Evolutionary conservation across 2,329 filamentous ascomycete species (phyloP), one percentile per base, ranked within the genome.

Genomic region (Fusarium staphyleae): DNA sequence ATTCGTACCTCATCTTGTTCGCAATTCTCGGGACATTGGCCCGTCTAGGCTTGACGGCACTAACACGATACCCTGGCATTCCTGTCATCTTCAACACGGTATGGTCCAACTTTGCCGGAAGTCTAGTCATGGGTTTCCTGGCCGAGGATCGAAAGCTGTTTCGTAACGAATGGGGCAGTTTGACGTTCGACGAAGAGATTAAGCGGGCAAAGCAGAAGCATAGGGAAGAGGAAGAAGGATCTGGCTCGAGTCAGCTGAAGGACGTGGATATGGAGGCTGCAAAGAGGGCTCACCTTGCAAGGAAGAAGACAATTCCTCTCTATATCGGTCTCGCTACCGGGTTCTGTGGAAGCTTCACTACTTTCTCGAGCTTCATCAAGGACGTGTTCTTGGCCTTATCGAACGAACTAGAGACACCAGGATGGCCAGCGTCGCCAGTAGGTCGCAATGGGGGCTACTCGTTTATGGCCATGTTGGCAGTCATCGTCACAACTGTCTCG

Each of bases 271-370:
- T 79, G 4, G 70, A 71, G 6, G 75, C 78, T 3, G 78, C 78
- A 4, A 82, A 80, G 63, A 83, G 87, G 67, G 79, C 79, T 1
- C 84, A 89, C 68, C 71, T 81, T 30, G 78, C 85, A 5, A 75
- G 79, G 22, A 96, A 96, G 70, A 96, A 96, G 77, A 90, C 89
- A 0, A 89, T 96, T 22, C 93, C 93, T 0, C 78, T 96, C 0
- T 96, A 96, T 69, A 88, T 96, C 52, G 93, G 90, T 43, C 83
- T 97, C 5, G 85, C 90, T 0, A 96, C 89, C 0, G 93, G 89
- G 10, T 95, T 95, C 72, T 96, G 91, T 67, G 91, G 93, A 57
- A 93, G 89, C 62, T 90, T 95, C 67, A 97, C 93, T 0, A 93
- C 89, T 9, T 96, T 96, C 73, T 96, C 92, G 0, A 86, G 87